These are phyloP conservation scores for Talaromyces sp. DNA, from an alignment of 2,329 filamentous ascomycete species.

Conservation along the genomic window DNA sequence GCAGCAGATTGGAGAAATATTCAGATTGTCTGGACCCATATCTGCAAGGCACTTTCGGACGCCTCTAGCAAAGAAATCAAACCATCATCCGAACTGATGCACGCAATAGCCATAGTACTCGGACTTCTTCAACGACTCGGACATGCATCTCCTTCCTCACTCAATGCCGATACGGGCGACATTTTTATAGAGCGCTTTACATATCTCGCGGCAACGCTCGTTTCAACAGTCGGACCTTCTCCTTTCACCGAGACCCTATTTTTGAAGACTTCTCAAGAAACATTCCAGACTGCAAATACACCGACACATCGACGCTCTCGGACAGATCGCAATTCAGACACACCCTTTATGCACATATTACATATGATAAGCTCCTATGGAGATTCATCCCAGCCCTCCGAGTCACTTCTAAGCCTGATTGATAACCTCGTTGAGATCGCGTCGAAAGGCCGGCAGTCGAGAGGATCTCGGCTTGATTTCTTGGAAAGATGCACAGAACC, in stretches of 20 bases:
- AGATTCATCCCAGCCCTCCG: constrained; percentile 20
- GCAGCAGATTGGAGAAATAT: constrained; percentile 50
- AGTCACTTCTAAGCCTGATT: constrained; percentile 30
- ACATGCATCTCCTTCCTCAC: constrained; percentile 50
- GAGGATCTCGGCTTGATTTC: constrained; percentile 37
- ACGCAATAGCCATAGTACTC: constrained; percentile 70
- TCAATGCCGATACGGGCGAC: constrained; percentile 29
- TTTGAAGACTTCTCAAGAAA: constrained; percentile 53
- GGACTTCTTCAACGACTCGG: constrained; percentile 68
- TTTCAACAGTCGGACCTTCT: constrained; percentile 49
- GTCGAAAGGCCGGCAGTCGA: constrained; percentile 33
- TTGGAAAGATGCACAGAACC: constrained; percentile 37
- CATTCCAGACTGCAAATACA: constrained; percentile 47
- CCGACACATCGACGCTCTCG: constrained; percentile 32
- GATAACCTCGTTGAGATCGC: constrained; percentile 31
- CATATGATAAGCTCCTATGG: constrained; percentile 29
- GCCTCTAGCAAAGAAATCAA: constrained; percentile 81
- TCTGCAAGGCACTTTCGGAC: constrained; percentile 59
- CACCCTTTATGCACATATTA: constrained; percentile 40
- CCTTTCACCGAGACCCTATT: constrained; percentile 51
- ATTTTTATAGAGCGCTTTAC: constrained; percentile 50
- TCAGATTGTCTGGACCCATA: constrained; percentile 59
- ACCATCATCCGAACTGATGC: constrained; percentile 75
- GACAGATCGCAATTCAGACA: constrained; percentile 29
- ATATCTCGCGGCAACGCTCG: constrained; percentile 50